Conservation (phyloP, 305 asterid species). For the Petunia hybrid region DNA sequence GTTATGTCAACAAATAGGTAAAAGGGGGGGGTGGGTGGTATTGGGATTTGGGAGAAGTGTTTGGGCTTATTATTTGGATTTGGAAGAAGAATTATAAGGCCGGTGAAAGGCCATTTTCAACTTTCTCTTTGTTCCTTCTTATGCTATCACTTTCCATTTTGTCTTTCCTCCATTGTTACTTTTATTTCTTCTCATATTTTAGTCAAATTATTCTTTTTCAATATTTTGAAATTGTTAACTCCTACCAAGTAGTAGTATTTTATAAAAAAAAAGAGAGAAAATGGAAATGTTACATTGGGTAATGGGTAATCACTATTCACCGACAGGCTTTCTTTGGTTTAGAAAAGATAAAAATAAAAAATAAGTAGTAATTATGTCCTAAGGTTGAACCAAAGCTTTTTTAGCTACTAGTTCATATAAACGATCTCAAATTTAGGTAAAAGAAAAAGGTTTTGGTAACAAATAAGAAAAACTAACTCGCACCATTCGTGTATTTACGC, state of each 20-base stretch:
- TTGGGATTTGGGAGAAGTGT: constrained; percentile 40
- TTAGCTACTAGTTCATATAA: too few relatives aligned
- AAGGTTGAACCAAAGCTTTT: too few relatives aligned
- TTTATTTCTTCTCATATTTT: not conserved
- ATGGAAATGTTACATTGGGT: not conserved
- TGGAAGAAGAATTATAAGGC: constrained; percentile 41
- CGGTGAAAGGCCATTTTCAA: constrained; percentile 75
- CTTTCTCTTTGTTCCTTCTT: constrained; percentile 54
- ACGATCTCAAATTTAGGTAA: too few relatives aligned
- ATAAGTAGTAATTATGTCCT: too few relatives aligned
- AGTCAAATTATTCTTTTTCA: not conserved
- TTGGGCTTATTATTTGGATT: constrained; percentile 31
- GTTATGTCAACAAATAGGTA: constrained; percentile 17
- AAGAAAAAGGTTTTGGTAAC: too few relatives aligned
- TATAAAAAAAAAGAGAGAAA: not conserved
- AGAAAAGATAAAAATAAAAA: too few relatives aligned
- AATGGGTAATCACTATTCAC: not conserved
- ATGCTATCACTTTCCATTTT: constrained; percentile 40
- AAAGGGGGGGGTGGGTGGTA: not conserved
- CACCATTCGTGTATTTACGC: too few relatives aligned
- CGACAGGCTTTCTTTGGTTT: not conserved
- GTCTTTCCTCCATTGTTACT: constrained; percentile 32
- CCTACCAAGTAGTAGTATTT: not conserved
- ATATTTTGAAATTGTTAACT: not conserved
- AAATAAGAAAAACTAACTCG: too few relatives aligned